These are phyloP conservation scores for Immersiporthe knoxdaviesiana DNA, from an alignment of 2,329 filamentous ascomycete species.

Conservation along the genomic window DNA sequence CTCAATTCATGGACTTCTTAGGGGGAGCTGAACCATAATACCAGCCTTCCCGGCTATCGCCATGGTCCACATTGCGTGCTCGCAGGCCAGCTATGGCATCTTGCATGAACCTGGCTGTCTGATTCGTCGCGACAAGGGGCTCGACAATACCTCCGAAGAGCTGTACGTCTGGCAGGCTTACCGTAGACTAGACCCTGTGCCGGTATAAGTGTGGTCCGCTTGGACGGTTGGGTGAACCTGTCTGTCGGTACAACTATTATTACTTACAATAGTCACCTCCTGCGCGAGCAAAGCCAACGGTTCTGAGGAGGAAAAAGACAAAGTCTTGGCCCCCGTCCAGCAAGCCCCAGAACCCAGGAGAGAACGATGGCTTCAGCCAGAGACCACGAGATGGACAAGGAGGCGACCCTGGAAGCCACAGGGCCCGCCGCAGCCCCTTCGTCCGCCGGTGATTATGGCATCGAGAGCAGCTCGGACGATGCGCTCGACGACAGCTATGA, in stretches of 20 bases:
- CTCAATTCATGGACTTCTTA: constrained; percentile 5
- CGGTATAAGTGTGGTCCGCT: background rate
- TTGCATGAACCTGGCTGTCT: background rate
- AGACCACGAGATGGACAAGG: constrained; percentile 21
- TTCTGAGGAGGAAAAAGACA: background rate
- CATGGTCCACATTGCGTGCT: constrained; percentile 29
- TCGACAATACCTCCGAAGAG: background rate
- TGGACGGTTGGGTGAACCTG: constrained; percentile 7
- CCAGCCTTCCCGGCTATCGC: background rate
- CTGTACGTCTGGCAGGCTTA: background rate
- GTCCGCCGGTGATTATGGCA: constrained; percentile 21
- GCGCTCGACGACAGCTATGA: constrained; percentile 40
- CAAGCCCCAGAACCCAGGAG: background rate
- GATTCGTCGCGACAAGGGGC: constrained; percentile 11
- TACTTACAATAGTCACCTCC: background rate
- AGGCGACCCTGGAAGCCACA: background rate
- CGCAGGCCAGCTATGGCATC: constrained; percentile 18
- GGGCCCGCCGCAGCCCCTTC: background rate
- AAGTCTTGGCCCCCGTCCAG: background rate
- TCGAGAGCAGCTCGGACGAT: constrained; percentile 29
- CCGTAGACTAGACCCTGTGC: background rate
- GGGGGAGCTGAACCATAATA: background rate
- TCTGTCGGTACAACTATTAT: background rate
- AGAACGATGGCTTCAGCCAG: constrained; percentile 20
- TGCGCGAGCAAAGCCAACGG: background rate